Conservation (phyloP, 306 rosid genomes). For the Notholithocarpus densiflorus region DNA sequence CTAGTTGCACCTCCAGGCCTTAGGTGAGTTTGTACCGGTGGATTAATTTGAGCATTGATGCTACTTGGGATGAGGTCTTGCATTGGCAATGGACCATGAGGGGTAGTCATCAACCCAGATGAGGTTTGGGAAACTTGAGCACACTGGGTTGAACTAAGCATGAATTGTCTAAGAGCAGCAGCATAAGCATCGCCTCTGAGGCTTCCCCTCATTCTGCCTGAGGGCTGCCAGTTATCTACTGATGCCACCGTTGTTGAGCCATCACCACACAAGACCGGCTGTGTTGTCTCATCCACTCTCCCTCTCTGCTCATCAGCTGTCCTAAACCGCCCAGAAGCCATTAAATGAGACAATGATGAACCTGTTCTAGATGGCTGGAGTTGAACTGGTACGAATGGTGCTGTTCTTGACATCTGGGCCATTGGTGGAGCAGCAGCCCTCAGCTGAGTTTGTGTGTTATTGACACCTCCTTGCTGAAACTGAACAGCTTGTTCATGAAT, state of each 20-base stretch:
- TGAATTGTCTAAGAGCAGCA: not conserved
- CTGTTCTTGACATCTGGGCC: not conserved
- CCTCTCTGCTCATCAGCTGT: not conserved
- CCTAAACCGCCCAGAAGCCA: not conserved
- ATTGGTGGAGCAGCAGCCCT: not conserved
- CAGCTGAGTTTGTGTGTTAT: not conserved
- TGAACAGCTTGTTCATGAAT: not conserved
- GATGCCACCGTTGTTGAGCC: not conserved
- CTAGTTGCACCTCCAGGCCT: not conserved
- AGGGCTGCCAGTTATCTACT: not conserved
- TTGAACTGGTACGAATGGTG: not conserved
- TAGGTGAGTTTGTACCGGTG: not conserved
- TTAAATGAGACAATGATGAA: not conserved
- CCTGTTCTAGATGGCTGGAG: not conserved
- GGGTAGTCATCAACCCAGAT: not conserved
- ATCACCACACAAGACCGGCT: not conserved
- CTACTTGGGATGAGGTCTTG: not conserved
- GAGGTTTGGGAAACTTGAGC: not conserved
- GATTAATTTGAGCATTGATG: not conserved
- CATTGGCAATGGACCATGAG: not conserved
- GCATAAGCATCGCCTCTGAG: not conserved
- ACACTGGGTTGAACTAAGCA: not conserved
- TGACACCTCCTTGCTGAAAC: not conserved
- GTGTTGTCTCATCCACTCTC: not conserved
- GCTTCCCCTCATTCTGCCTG: conserved; percentile 5